Percentiles rank a stretch among this genome's conserved stretches.
phyloP scores from a whole-genome alignment of 768 basidiomycete genomes.

The Boletus rubroflammeus region DNA sequence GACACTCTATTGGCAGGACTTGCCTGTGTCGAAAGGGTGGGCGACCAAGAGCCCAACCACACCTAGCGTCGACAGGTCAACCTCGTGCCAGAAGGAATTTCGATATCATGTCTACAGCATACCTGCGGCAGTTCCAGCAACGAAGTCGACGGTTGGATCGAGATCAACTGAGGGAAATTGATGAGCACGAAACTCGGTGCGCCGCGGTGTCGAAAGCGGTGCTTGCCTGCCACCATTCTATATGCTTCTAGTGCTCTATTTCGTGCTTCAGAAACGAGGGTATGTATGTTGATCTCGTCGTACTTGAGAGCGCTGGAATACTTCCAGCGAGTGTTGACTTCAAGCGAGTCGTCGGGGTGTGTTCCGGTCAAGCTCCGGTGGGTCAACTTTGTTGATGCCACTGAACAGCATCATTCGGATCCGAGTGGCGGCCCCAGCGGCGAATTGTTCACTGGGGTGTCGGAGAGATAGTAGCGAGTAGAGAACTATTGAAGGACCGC shows the following conservation, averaged over 20 bases:
- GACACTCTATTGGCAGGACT: conserved; percentile 3
- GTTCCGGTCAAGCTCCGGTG: neutral
- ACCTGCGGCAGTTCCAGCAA: conserved; percentile 73
- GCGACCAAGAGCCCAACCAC: conserved; percentile 65
- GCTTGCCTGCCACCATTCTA: conserved; percentile 24
- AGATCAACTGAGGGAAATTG: conserved; percentile 30
- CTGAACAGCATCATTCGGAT: neutral
- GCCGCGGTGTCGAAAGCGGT: neutral
- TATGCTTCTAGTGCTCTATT: neutral
- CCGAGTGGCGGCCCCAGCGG: neutral
- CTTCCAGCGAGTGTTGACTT: neutral
- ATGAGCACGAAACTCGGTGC: conserved; percentile 2
- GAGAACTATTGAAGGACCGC: neutral
- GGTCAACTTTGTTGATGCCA: neutral
- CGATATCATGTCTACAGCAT: neutral
- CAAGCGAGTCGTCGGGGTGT: neutral
- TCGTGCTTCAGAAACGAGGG: neutral
- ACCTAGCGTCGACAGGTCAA: conserved; percentile 33
- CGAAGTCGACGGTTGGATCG: conserved; percentile 69
- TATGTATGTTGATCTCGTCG: neutral
- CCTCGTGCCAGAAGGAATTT: neutral
- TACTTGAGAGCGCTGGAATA: neutral
- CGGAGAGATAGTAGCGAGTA: too few relatives aligned
- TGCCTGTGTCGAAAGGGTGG: conserved; percentile 74
- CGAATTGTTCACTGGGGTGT: too few relatives aligned